Evolutionary conservation across 2,329 filamentous ascomycete species (phyloP).

Genomic region (Apiospora saccharicola): DNA sequence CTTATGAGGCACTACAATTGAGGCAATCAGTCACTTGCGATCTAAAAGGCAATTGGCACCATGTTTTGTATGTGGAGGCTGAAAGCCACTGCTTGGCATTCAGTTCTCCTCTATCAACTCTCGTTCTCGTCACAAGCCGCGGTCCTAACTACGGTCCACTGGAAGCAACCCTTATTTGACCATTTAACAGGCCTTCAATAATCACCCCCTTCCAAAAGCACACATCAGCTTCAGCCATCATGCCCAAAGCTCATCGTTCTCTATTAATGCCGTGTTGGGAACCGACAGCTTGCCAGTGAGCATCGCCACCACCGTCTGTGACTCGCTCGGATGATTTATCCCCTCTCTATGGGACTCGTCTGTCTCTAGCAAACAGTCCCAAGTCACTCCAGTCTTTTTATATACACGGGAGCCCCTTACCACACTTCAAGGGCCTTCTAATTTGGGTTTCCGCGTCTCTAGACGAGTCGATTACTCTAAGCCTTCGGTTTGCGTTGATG

Average conservation of each 20-base stretch:
- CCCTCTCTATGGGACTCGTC: not conserved
- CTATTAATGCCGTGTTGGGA: slow-evolving; percentile 1
- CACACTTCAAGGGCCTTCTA: not conserved
- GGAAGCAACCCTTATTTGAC: slow-evolving; percentile 3
- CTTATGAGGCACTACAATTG: not conserved
- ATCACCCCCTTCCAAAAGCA: not conserved
- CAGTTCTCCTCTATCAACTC: not conserved
- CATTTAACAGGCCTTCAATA: slow-evolving; percentile 12
- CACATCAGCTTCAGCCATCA: not conserved
- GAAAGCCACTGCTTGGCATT: slow-evolving; percentile 6
- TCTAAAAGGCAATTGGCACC: not conserved
- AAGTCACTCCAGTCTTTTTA: not conserved
- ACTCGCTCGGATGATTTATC: not conserved
- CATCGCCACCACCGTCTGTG: not conserved
- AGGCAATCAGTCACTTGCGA: not conserved
- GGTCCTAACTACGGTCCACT: not conserved
- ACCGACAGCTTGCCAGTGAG: not conserved
- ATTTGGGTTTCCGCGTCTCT: not conserved
- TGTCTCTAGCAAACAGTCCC: not conserved
- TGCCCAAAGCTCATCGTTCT: not conserved
- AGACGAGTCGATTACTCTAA: not conserved
- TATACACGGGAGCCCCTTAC: not conserved
- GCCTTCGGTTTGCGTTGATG: not conserved
- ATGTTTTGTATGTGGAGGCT: not conserved
- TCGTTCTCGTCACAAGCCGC: not conserved